Evolutionary conservation across 1,139 yeast genomes (phyloP).

Genomic region (Pichia sorboxylosa): DNA sequence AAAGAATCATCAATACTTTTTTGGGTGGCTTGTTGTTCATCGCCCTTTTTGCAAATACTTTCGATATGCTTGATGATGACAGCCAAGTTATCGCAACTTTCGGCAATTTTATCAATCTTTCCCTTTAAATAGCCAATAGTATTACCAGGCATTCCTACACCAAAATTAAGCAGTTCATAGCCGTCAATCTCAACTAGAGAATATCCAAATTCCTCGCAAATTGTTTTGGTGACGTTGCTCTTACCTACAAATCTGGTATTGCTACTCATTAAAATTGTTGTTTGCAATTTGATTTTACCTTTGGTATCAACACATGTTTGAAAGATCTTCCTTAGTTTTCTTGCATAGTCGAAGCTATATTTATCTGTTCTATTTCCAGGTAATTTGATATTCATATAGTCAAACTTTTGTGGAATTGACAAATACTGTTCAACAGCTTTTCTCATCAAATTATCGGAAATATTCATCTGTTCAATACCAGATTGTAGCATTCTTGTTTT

Average conservation of each 20-base stretch:
- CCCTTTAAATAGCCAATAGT: slow-evolving; percentile 73
- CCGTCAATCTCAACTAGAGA: slow-evolving; percentile 66
- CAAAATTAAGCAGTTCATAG: slow-evolving; percentile 44
- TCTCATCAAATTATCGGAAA: slow-evolving; percentile 20
- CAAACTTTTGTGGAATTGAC: slow-evolving; percentile 28
- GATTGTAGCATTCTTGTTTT: slow-evolving; percentile 60
- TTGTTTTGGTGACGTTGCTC: slow-evolving; percentile 44
- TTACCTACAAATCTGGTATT: slow-evolving; percentile 75
- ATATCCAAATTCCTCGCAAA: slow-evolving; percentile 51
- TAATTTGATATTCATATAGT: slow-evolving; percentile 17
- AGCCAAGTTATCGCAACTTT: slow-evolving; percentile 31
- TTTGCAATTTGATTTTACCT: slow-evolving; percentile 28
- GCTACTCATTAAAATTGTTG: slow-evolving; percentile 59
- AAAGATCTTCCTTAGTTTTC: slow-evolving; percentile 39
- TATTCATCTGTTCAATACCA: slow-evolving; percentile 30
- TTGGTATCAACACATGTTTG: slow-evolving; percentile 29
- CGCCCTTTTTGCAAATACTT: slow-evolving; percentile 55
- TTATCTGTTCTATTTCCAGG: slow-evolving; percentile 1
- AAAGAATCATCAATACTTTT: slow-evolving; percentile 33
- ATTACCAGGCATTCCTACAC: slow-evolving; percentile 51
- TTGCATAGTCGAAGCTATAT: slow-evolving; percentile 38
- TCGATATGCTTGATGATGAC: slow-evolving; percentile 67
- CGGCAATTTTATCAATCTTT: slow-evolving; percentile 50
- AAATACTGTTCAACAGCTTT: slow-evolving; percentile 27
- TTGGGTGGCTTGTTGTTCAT: slow-evolving; percentile 38